These are phyloP conservation scores for Apiospora malaysiana DNA, from an alignment of 2,329 filamentous ascomycete genomes.

Conservation along the genomic window DNA sequence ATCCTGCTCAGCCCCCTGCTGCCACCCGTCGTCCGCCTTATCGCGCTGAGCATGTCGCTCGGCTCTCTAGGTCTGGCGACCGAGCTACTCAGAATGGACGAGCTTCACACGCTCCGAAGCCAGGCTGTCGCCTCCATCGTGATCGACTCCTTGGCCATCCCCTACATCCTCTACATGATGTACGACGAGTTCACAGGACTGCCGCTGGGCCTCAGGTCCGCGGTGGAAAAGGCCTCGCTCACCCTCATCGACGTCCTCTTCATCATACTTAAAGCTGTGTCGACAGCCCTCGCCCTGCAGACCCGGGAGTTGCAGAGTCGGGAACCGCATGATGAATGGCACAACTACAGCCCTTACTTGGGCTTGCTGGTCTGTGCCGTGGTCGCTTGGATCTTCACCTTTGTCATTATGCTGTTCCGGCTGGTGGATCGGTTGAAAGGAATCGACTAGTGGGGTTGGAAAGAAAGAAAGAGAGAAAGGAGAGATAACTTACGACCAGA, in stretches of 20 bases:
- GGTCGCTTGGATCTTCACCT: constrained; percentile 25
- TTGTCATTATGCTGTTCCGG: constrained; percentile 25
- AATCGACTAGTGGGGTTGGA: constrained; percentile 21
- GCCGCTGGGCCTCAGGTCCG: constrained; percentile 83
- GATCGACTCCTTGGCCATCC: constrained; percentile 85
- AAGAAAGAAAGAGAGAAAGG: background rate
- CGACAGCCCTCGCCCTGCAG: constrained; percentile 87
- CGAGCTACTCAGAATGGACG: constrained; percentile 41
- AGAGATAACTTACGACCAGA: background rate
- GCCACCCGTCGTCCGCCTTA: constrained; percentile 81
- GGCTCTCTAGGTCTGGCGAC: constrained; percentile 80
- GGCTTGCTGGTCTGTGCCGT: constrained; percentile 20
- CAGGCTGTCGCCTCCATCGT: constrained; percentile 89
- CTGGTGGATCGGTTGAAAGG: constrained; percentile 24
- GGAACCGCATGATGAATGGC: background rate
- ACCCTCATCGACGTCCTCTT: constrained; percentile 94
- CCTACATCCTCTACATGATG: constrained; percentile 92
- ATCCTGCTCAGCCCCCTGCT: constrained; percentile 84
- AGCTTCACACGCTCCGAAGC: constrained; percentile 49
- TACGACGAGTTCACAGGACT: constrained; percentile 97
- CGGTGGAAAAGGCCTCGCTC: constrained; percentile 84
- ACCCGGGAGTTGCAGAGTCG: constrained; percentile 44
- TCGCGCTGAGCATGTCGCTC: constrained; percentile 82
- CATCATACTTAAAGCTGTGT: constrained; percentile 96
- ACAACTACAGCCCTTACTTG: background rate